A percentile compares a stretch with the other conserved stretches of the same genome.
Evolutionary conservation across 805 yeast species (phyloP).

Genomic region (Priceomyces castillae): DNA sequence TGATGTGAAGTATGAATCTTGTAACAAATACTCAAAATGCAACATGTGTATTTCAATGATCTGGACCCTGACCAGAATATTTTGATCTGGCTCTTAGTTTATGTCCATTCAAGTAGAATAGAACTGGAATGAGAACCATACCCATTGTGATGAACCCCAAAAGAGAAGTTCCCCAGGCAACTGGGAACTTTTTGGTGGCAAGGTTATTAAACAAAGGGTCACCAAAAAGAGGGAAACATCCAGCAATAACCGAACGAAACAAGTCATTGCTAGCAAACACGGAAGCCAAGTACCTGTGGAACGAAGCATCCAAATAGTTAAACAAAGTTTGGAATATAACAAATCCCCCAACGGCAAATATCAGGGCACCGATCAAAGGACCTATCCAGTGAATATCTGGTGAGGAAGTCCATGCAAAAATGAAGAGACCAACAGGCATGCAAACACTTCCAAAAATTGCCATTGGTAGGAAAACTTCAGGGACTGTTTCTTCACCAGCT

Average conservation of each 20-base stretch:
- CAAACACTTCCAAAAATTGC: slow-evolving; percentile 40
- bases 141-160: slow-evolving; percentile 43
- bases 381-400: slow-evolving; percentile 46
- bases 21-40: too few species aligned
- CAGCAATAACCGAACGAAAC: slow-evolving; percentile 50
- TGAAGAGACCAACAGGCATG: slow-evolving; percentile 38
- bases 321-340: slow-evolving; percentile 50
- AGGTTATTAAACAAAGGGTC: slow-evolving; percentile 54
- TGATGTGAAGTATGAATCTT: too few species aligned
- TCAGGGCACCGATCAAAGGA: slow-evolving; percentile 43
- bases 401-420: slow-evolving; percentile 52
- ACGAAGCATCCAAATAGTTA: slow-evolving; percentile 48
- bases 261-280: slow-evolving; percentile 58
- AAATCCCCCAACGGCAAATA: slow-evolving; percentile 41
- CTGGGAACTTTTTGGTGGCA: slow-evolving; percentile 50
- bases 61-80: too few species aligned
- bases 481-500: slow-evolving; percentile 21
- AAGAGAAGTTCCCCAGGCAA: slow-evolving; percentile 60
- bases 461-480: slow-evolving; percentile 43
- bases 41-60: too few species aligned
- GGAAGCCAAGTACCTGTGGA: slow-evolving; percentile 49
- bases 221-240: slow-evolving; percentile 60
- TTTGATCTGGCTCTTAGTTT: slow-evolving; percentile 43
- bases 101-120: slow-evolving; percentile 44
- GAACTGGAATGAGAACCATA: slow-evolving; percentile 47